phyloP scores from a whole-genome alignment of 306 rosid genomes.

The Arachis hypogaea region DNA sequence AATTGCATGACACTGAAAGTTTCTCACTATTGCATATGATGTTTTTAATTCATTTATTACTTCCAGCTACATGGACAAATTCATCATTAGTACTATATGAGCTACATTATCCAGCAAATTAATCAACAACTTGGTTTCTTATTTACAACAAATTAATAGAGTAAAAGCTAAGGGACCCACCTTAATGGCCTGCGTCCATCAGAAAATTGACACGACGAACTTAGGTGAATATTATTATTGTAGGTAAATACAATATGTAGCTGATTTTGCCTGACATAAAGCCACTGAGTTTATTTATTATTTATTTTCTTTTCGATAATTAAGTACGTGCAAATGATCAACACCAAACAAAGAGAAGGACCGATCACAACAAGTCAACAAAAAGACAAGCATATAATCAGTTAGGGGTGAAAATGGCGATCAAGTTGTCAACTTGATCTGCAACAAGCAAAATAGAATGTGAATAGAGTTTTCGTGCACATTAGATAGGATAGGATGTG shows the following conservation, averaged over 20 bases:
- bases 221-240: background rate
- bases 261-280: background rate
- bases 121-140: slow-evolving; percentile 24
- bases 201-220: background rate
- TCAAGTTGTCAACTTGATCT: too few relatives aligned
- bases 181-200: background rate
- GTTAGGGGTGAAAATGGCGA: too few relatives aligned
- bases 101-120: slow-evolving; percentile 31
- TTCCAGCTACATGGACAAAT: slow-evolving; percentile 3
- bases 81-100: slow-evolving; percentile 8
- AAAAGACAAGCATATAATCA: too few relatives aligned
- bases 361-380: too few relatives aligned
- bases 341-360: too few relatives aligned
- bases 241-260: background rate
- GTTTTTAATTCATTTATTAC: slow-evolving; percentile 15
- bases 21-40: slow-evolving; percentile 9
- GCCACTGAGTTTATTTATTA: too few relatives aligned
- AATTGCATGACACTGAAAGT: background rate
- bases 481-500: too few relatives aligned
- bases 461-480: too few relatives aligned
- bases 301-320: too few relatives aligned
- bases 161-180: background rate
- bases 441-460: too few relatives aligned
- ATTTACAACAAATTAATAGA: background rate
- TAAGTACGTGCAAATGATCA: too few relatives aligned